A percentile compares a stretch with the other conserved stretches of the same genome.
phyloP scores from a whole-genome alignment of 1,139 yeast genomes.

The Taphrina communis region DNA sequence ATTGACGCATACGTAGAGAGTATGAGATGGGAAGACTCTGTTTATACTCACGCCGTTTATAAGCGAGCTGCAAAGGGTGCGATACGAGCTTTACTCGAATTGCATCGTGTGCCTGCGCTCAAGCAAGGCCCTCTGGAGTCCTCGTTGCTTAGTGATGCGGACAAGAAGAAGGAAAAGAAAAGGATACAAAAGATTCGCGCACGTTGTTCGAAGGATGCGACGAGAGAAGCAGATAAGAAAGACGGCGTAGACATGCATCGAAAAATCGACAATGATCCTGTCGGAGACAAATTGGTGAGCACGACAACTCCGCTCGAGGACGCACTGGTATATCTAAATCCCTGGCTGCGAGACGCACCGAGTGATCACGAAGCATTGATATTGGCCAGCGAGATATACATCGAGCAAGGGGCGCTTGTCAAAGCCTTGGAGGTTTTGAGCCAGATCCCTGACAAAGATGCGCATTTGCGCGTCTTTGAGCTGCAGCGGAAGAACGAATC shows the following conservation, averaged over 20 bases:
- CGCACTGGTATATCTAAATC: conserved; percentile 53
- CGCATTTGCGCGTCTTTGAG: not conserved
- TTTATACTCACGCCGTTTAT: conserved; percentile 73
- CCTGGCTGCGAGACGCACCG: conserved; percentile 51
- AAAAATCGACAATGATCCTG: conserved; percentile 56
- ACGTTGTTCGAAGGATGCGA: conserved; percentile 47
- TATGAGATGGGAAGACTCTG: conserved; percentile 77
- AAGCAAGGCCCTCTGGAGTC: conserved; percentile 40
- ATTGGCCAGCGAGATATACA: conserved; percentile 45
- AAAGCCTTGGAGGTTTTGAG: not conserved
- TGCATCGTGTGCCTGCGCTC: conserved; percentile 49
- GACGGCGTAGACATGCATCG: conserved; percentile 46
- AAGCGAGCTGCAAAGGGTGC: conserved; percentile 73
- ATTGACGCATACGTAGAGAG: conserved; percentile 79
- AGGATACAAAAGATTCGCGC: conserved; percentile 47
- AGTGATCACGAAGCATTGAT: conserved; percentile 52
- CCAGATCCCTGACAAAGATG: not conserved
- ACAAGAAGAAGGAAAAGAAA: conserved; percentile 54
- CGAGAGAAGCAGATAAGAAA: conserved; percentile 46
- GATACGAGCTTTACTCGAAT: conserved; percentile 61
- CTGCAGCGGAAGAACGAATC: not conserved
- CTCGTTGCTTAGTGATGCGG: conserved; percentile 46
- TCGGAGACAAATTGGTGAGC: conserved; percentile 54
- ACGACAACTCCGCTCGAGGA: conserved; percentile 55
- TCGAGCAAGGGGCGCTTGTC: conserved; percentile 8